Evolutionary conservation across 176 grass and related monocot species (phyloP).

Genomic region (Puya raimondii): DNA sequence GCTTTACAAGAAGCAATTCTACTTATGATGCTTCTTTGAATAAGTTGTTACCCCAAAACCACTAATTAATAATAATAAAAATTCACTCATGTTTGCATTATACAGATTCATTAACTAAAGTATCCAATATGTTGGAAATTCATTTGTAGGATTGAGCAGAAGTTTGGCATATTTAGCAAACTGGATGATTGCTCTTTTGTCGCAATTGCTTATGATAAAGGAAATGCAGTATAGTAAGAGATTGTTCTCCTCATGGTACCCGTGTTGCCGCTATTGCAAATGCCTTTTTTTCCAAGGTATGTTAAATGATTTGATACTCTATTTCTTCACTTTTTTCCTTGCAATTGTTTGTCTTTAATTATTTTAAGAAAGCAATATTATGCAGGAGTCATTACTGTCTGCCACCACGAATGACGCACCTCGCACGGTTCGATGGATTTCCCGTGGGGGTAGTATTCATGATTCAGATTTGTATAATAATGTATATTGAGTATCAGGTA

Average conservation of each 20-base stretch:
- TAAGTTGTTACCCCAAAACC: too few species aligned
- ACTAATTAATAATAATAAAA: too few species aligned
- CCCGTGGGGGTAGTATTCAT: too few species aligned
- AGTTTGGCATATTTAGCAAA: conserved; percentile 93
- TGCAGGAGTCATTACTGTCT: too few species aligned
- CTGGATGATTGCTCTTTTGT: conserved; percentile 94
- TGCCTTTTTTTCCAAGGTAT: conserved; percentile 85
- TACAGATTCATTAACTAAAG: not conserved
- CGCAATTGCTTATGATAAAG: conserved; percentile 82
- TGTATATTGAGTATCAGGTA: too few species aligned
- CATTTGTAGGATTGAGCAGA: conserved; percentile 65
- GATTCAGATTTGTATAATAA: too few species aligned
- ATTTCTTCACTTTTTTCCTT: conserved; percentile 17
- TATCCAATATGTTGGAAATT: not conserved
- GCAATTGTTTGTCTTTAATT: not conserved
- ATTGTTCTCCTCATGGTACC: conserved; percentile 88
- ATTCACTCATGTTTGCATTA: conserved; percentile 9
- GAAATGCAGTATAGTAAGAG: conserved; percentile 91
- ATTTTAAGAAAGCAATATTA: too few species aligned
- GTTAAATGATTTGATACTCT: conserved; percentile 6
- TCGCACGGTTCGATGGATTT: too few species aligned
- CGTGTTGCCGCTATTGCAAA: conserved; percentile 94
- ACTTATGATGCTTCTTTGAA: too few species aligned
- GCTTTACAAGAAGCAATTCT: too few species aligned
- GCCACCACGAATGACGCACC: too few species aligned